Percentiles rank a stretch among this genome's conserved stretches.
Conservation (phyloP, 2,329 filamentous ascomycete genomes). For the Neospermospora avenae region DNA sequence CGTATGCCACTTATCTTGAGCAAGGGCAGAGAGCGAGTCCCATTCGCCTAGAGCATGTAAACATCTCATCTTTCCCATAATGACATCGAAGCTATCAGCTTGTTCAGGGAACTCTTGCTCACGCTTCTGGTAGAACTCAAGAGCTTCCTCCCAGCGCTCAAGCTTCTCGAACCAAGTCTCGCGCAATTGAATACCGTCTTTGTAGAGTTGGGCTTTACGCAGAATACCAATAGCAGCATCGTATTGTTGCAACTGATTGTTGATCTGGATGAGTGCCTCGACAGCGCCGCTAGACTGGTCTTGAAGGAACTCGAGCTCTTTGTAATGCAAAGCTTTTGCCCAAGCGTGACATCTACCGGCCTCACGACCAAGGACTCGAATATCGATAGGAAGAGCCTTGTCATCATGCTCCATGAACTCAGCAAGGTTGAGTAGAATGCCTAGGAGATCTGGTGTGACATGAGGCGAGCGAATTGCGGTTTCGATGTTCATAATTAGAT, state of each 20-base stretch:
- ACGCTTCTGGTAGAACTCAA: slow-evolving; percentile 86
- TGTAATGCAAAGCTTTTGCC: slow-evolving; percentile 97
- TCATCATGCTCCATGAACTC: slow-evolving; percentile 99
- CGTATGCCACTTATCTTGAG: slow-evolving; percentile 90
- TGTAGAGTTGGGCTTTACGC: slow-evolving; percentile 91
- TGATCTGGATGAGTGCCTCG: slow-evolving; percentile 97
- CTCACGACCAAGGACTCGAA: slow-evolving; percentile 88
- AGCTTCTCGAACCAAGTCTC: slow-evolving; percentile 99
- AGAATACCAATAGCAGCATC: slow-evolving; percentile 98
- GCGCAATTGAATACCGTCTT: slow-evolving; percentile 86
- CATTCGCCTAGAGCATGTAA: slow-evolving; percentile 95
- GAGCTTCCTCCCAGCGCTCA: slow-evolving; percentile 95
- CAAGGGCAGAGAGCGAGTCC: slow-evolving; percentile 86
- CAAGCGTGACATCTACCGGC: slow-evolving; percentile 97
- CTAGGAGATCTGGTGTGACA: slow-evolving; percentile 91
- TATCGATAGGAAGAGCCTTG: slow-evolving; percentile 96
- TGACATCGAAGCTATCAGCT: slow-evolving; percentile 91
- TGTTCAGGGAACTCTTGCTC: slow-evolving; percentile 69
- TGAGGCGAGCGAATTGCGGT: slow-evolving; percentile 92
- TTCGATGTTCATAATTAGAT: slow-evolving; percentile 93
- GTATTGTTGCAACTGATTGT: slow-evolving; percentile 97
- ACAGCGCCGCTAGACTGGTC: slow-evolving; percentile 95
- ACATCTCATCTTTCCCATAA: slow-evolving; percentile 99
- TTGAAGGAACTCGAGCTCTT: slow-evolving; percentile 96
- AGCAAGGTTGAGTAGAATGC: slow-evolving; percentile 89